Evolutionary conservation across 352 stramenopile genomes (phyloP).

Genomic region (Phytopythium kandeliae): DNA sequence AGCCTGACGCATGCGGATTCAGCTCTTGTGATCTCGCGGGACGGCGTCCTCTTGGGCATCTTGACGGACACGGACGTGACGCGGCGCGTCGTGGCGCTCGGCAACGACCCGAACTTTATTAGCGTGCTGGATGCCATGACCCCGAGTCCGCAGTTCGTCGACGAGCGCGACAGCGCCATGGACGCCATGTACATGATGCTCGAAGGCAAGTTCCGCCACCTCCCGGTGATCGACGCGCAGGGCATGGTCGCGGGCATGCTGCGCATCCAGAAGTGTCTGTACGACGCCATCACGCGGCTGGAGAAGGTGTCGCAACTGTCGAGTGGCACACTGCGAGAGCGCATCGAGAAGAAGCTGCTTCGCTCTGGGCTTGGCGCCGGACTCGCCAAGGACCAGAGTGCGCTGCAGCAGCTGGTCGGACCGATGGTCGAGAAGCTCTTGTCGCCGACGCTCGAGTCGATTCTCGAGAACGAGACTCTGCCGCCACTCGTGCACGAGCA

Average conservation of each 20-base stretch:
- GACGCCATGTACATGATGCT: constrained; percentile 91
- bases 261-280: constrained; percentile 98
- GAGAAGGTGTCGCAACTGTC: constrained; percentile 87
- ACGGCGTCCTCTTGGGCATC: constrained; percentile 92
- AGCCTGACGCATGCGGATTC: constrained; percentile 87
- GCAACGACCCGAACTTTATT: constrained; percentile 83
- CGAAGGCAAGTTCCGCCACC: constrained; percentile 92
- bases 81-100: constrained; percentile 74
- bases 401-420: constrained; percentile 65
- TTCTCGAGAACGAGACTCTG: constrained; percentile 72
- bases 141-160: constrained; percentile 84
- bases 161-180: constrained; percentile 86
- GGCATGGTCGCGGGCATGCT: constrained; percentile 94
- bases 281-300: constrained; percentile 96
- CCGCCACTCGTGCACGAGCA: constrained; percentile 69
- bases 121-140: constrained; percentile 85
- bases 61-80: constrained; percentile 93
- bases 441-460: constrained; percentile 76
- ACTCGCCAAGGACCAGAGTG: constrained; percentile 47
- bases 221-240: constrained; percentile 92
- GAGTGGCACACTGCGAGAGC: constrained; percentile 62
- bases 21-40: constrained; percentile 88
- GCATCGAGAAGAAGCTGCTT: constrained; percentile 74
- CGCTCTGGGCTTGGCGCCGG: constrained; percentile 25
- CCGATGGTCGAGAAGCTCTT: constrained; percentile 87